Base-by-base conservation (phyloP, 2,329 filamentous ascomycete genomes). In the Fragosphaeria purpurea region DNA sequence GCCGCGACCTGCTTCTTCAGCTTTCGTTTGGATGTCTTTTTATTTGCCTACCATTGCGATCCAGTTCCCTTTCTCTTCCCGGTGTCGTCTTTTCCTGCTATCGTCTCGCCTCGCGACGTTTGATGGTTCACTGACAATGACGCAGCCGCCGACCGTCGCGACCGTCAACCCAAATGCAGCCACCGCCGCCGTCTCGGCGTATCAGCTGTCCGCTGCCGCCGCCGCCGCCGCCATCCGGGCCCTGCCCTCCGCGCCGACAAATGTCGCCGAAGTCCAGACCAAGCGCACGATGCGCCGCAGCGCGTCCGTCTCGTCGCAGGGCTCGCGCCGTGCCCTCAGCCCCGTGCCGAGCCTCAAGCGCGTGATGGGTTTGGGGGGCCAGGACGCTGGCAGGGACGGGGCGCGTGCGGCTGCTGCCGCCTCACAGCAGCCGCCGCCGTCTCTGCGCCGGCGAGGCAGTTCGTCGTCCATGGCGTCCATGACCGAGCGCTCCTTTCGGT, bases 401-500 rank as follows among this genome's bases (percentile, higher is more conserved):
- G 50, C 12, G 32, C 38, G 44, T 5, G 53, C 37, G 10, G 51
- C 52, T 11, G 51, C 55, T 10, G 41, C 42, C 2, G 52, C 48
- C 2, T 70, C 71, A 48, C 22, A 22, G 3, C 22, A 22, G 22
- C 22, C 22, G 22, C 22, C 22, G 22, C 22, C 22, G 22, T 22
- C 22, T 22, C 69, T 90, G 54, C 75, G 83, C 55, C 75, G 87
- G 60, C 74, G 77, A 39, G 77, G 74, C 50, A 94, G 90, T 67
- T 78, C 78, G 33, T 77, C 82, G 30, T 95, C 89, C 12, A 39
- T 54, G 41, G 22, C 81, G 33, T 95, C 89, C 46, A 95, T 97
- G 90, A 84, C 80, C 34, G 86, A 91, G 64, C 80, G 91, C 52
- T 90, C 88, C 1, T 95, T 96, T 66, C 82, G 90, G 58, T 85